Base-by-base conservation (phyloP, 805 yeast species). In the Lipomyces sp. region DNA sequence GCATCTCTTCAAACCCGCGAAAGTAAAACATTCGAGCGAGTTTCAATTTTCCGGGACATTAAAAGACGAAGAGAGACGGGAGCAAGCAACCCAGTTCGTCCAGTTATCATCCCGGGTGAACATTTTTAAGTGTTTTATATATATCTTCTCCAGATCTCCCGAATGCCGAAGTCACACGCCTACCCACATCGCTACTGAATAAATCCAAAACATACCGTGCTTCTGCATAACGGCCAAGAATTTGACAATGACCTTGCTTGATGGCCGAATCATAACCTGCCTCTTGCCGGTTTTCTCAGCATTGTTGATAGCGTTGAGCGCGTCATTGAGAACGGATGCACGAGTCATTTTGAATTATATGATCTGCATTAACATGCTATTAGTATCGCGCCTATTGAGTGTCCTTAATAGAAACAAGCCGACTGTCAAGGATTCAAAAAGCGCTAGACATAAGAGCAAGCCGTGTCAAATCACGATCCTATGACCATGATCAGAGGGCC, bases 221-320 rank as follows among this genome's bases (percentile, higher is more conserved):
- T 87, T 92, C 87, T 93, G 98, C 90, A 93, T 92, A 78, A 93
- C 98, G 80, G 91, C 86, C 83, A 93, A 87, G 86, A 92, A 93
- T 85, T 92, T 93, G 89, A 93, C 87, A 86, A 93, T 92, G 78
- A 93, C 98, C 90, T 93, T 93, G 81, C 97, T 93, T 64, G 98
- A 92, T 75, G 98, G 98, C 88, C 97, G 90, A 85, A 93, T 90
- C 82, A 93, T 84, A 79, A 93, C 98, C 86, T 93, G 98, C 86
- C 98, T 90, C 88, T 93, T 93, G 84, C 98, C 98, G 84, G 97
- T 89, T 86, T 92, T 93, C 86, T 93, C 97, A 85, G 98, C 98
- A 84, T 93, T 93, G 95, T 92, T 92, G 85, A 93, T 93, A 79
- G 97, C 89, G 85, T 93, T 93, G 79, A 93, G 89, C 81, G 98